Base-by-base conservation (phyloP, 2,329 filamentous ascomycete genomes). In the Fusarium albidum region DNA sequence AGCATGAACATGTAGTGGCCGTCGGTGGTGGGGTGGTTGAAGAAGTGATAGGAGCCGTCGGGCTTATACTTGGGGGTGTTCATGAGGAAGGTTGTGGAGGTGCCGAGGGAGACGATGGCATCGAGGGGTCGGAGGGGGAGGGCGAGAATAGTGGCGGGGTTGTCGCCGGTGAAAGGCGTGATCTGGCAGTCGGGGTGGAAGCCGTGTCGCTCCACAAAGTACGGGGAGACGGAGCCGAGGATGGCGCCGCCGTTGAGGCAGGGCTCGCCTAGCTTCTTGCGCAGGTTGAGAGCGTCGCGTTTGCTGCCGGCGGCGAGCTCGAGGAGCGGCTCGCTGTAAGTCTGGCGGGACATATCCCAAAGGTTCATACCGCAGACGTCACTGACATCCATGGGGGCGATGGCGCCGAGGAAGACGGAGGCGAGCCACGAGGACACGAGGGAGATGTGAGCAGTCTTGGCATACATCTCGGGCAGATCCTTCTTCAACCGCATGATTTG, bases 1-100 rank as follows among this genome's bases (percentile, higher is more conserved):
- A 99, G 86, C 95, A 99, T 99, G 76, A 99, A 98, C 95, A 99
- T 98, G 82, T 96, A 97, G 55, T 97, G 84, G 1, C 90, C 92
- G 0, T 87, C 79, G 1, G 92, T 96, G 37, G 92, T 95, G 2
- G 95, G 95, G 74, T 98, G 93, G 78, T 97, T 96, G 84, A 98
- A 96, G 81, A 98, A 96, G 78, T 99, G 95, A 69, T 96, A 96
- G 7, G 90, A 85, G 4, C 92, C 90, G 69, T 97, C 89, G 3
- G 95, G 92, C 71, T 88, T 88, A 81, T 96, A 98, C 66, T 85
- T 82, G n/a, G 91, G 87, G 5, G 95, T 98, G 68, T 90, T 92
- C 94, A 98, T 98, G 55, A 99, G 85, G 79, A 98, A 97, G 4
- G 95, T 99, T 1, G 94, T 97, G 26, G 91, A 96, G 1, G 95